Evolutionary conservation across 164 flowering plant species (phyloP).

Genomic region (Aristolochia californica): DNA sequence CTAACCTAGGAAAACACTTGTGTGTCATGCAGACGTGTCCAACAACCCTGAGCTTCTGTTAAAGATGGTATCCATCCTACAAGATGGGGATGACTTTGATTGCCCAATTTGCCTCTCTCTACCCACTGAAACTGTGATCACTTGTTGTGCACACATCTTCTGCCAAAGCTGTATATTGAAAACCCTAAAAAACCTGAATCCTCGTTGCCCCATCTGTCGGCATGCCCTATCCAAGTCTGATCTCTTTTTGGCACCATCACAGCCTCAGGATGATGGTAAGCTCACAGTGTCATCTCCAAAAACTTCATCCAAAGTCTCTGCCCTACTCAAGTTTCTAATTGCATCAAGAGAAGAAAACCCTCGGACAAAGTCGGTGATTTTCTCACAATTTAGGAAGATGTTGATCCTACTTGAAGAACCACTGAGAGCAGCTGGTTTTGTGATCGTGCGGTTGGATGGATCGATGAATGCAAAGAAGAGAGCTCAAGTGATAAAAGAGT

Average conservation of each 20-base stretch:
- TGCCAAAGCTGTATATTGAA: conserved; percentile 68
- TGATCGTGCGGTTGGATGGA: conserved; percentile 58
- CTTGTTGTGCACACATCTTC: conserved; percentile 80
- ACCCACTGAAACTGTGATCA: conserved; percentile 48
- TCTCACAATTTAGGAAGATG: conserved; percentile 85
- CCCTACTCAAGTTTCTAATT: conserved; percentile 46
- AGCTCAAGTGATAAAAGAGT: conserved; percentile 52
- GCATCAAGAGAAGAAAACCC: conserved; percentile 40
- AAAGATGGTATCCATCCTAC: conserved; percentile 53
- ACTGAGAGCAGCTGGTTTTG: conserved; percentile 63
- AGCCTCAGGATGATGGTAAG: conserved; percentile 17
- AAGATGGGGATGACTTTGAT: conserved; percentile 84
- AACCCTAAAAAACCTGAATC: conserved; percentile 38
- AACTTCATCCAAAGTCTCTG: conserved; percentile 55
- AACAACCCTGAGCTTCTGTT: conserved; percentile 66
- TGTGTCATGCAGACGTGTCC: conserved; percentile 49
- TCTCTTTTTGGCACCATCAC: conserved; percentile 63
- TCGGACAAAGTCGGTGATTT: conserved; percentile 55
- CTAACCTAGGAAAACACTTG: background rate
- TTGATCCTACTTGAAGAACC: conserved; percentile 65
- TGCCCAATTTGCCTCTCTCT: conserved; percentile 89
- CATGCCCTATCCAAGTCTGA: conserved; percentile 48
- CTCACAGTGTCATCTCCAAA: conserved; percentile 9
- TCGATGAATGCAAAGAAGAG: conserved; percentile 64
- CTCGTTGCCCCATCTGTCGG: conserved; percentile 81